Conservation (phyloP, 352 stramenopile genomes). For the Salisapilia sapeloensis region DNA sequence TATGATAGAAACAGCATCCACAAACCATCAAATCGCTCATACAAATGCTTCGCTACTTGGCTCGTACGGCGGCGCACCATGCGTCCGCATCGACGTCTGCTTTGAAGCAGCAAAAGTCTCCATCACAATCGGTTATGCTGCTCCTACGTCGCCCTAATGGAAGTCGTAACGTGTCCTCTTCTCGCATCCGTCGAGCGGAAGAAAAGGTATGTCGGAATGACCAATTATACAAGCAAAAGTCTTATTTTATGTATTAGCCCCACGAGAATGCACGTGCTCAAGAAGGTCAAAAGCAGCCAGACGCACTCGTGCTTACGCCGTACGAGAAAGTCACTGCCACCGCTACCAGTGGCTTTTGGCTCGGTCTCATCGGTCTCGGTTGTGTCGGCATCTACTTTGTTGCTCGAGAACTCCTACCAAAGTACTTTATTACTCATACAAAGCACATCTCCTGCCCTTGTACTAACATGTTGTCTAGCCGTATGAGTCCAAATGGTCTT, state of each 20-base stretch:
- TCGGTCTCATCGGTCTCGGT: conserved; percentile 68
- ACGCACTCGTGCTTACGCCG: conserved; percentile 81
- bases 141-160: not conserved
- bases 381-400: conserved; percentile 87
- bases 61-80: too few species aligned
- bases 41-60: too few species aligned
- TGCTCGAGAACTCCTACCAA: conserved; percentile 79
- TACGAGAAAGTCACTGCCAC: conserved; percentile 89
- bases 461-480: conserved; percentile 18
- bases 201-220: not conserved
- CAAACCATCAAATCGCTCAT: too few species aligned
- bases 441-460: not conserved
- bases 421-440: conserved; percentile 19
- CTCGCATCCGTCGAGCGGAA: not conserved
- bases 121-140: not conserved
- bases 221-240: too few species aligned
- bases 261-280: conserved; percentile 12
- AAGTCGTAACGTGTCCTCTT: not conserved
- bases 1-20: too few species aligned
- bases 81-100: too few species aligned
- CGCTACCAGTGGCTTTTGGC: conserved; percentile 79
- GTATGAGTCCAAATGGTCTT: conserved; percentile 72
- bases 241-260: too few species aligned
- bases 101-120: too few species aligned
- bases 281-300: conserved; percentile 33